These are phyloP conservation scores for Verticillium dahliae DNA, from an alignment of 2,329 filamentous ascomycete genomes.

Conservation along the genomic window DNA sequence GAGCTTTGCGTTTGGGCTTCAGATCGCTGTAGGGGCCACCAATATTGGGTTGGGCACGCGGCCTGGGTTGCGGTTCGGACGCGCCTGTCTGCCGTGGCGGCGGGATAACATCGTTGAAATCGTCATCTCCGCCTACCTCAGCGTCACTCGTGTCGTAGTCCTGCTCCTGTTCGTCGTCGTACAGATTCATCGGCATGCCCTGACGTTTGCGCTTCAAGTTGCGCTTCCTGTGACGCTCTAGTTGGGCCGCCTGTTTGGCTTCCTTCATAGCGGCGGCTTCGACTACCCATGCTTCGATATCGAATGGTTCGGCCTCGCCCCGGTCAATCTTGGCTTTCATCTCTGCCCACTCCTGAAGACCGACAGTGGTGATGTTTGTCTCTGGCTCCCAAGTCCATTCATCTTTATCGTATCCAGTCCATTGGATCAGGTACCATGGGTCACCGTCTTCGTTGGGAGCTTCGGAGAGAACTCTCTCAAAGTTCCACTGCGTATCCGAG, in stretches of 20 bases:
- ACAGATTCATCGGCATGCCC: conserved; percentile 5
- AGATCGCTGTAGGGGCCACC: background rate
- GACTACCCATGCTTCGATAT: conserved; percentile 22
- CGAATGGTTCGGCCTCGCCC: conserved; percentile 27
- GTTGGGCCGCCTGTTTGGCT: conserved; percentile 3
- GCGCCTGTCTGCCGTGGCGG: conserved; percentile 3
- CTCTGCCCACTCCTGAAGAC: conserved; percentile 36
- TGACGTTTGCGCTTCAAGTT: conserved; percentile 5
- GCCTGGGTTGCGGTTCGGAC: background rate
- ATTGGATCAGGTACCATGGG: conserved; percentile 26
- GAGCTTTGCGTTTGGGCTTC: background rate
- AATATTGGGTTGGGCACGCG: background rate
- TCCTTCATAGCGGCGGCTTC: conserved; percentile 6
- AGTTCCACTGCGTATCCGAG: conserved; percentile 37
- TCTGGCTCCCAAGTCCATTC: conserved; percentile 45
- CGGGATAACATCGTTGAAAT: conserved; percentile 7
- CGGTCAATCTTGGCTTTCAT: conserved; percentile 27
- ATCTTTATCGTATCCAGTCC: conserved; percentile 26
- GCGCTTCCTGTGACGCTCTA: conserved; percentile 5
- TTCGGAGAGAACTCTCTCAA: conserved; percentile 47
- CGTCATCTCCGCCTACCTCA: conserved; percentile 1
- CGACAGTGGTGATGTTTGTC: conserved; percentile 29
- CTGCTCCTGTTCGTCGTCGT: conserved; percentile 6
- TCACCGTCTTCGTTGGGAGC: conserved; percentile 17
- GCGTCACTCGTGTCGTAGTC: conserved; percentile 10